These are phyloP conservation scores for Kluyveromyces aestuarii DNA, from an alignment of 805 yeast species.

Conservation along the genomic window DNA sequence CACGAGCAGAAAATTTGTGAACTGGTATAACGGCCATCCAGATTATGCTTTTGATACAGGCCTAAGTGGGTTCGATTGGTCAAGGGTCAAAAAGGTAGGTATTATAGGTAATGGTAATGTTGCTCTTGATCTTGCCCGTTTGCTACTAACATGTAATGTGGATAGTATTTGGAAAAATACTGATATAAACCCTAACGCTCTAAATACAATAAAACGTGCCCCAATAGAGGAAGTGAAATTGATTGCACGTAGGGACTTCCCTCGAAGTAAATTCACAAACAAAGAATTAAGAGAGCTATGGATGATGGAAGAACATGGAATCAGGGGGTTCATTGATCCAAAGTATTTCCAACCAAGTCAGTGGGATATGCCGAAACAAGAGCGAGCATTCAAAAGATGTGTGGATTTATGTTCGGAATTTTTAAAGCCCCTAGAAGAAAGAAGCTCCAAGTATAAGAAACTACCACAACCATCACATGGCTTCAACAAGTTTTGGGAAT, in stretches of 20 bases:
- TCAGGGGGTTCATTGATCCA: conserved; percentile 38
- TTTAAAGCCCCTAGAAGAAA: conserved; percentile 26
- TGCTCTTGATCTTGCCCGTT: conserved; percentile 82
- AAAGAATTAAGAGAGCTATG: conserved; percentile 84
- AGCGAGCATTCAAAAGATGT: conserved; percentile 56
- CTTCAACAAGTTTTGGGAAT: conserved; percentile 42
- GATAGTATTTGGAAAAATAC: conserved; percentile 51
- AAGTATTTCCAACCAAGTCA: conserved; percentile 23
- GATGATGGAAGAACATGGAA: conserved; percentile 45
- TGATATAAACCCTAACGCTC: conserved; percentile 62
- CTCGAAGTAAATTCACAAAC: conserved; percentile 83
- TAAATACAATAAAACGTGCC: conserved; percentile 41
- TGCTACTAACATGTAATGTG: conserved; percentile 48
- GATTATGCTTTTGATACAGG: conserved; percentile 29
- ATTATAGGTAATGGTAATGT: conserved; percentile 97
- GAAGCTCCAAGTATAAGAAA: conserved; percentile 22
- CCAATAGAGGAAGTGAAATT: conserved; percentile 57
- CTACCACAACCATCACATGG: conserved; percentile 8
- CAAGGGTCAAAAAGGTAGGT: conserved; percentile 52
- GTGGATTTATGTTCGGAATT: conserved; percentile 54
- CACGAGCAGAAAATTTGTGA: conserved; percentile 79
- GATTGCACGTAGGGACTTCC: conserved; percentile 78
- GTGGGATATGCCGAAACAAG: conserved; percentile 22
- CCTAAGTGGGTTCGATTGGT: conserved; percentile 46
- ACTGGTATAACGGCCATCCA: conserved; percentile 95